Conservation (phyloP, 805 yeast species). For the Candida nemodendra region DNA sequence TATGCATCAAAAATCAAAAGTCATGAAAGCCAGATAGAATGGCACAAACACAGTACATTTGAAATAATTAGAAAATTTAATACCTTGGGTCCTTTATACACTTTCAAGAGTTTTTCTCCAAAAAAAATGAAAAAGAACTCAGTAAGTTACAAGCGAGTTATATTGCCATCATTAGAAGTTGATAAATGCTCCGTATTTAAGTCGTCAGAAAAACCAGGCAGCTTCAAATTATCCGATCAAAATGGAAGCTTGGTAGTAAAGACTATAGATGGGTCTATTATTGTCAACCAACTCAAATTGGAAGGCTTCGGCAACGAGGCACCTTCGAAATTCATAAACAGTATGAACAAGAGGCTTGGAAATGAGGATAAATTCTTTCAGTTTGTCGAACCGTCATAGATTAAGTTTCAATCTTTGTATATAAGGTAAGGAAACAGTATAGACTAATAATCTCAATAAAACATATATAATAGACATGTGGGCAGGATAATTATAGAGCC, state of each 20-base stretch:
- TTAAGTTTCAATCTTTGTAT: too few species aligned
- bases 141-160: slow-evolving; percentile 38
- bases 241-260: slow-evolving; percentile 34
- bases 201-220: slow-evolving; percentile 20
- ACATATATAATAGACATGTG: too few species aligned
- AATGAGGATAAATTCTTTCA: slow-evolving; percentile 11
- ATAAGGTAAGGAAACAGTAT: too few species aligned
- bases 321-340: slow-evolving; percentile 42
- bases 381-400: too few species aligned
- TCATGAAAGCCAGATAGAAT: slow-evolving; percentile 41
- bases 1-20: slow-evolving; percentile 58
- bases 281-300: slow-evolving; percentile 42
- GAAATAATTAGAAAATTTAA: slow-evolving; percentile 42
- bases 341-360: slow-evolving; percentile 49
- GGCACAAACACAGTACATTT: slow-evolving; percentile 41
- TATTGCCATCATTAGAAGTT: slow-evolving; percentile 39
- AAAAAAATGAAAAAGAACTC: slow-evolving; percentile 26
- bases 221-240: slow-evolving; percentile 21
- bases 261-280: slow-evolving; percentile 44
- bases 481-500: slow-evolving; percentile 23
- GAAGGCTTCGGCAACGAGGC: slow-evolving; percentile 54
- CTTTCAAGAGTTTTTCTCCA: slow-evolving; percentile 40
- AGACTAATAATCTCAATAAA: too few species aligned
- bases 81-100: slow-evolving; percentile 56
- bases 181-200: neutral